Base-by-base conservation (phyloP, 2,329 filamentous ascomycete genomes). In the Pezicula neosporulosa region DNA sequence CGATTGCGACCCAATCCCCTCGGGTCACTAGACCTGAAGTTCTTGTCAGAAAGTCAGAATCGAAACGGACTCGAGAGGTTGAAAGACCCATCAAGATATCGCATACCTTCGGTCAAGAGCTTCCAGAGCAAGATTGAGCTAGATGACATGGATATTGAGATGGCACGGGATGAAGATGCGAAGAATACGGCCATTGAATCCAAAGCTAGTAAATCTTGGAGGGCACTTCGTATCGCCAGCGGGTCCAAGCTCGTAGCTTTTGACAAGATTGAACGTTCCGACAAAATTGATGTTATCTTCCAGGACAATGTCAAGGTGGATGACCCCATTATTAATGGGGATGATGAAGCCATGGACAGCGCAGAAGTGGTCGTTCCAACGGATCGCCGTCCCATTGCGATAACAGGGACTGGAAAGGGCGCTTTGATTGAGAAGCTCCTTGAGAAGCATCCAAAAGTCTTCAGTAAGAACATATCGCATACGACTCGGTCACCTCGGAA, bases 171-270 rank as follows among this genome's bases (percentile, higher is more conserved):
- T 70, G 60, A 78, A 73, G 72, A 81, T 68, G 71, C 79, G 51
- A 78, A 81, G 47, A 81, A 79, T 57, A 71, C 73, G 0, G 77
- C 82, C 18, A 68, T 84, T 7, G 87, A 89, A 57, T 80, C 85
- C 50, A 96, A 95, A 68, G 83, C 86, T 18, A 96, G 90, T 73
- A 93, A 95, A 68, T 87, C 85, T 51, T 99, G 94, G 94, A 83
- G 92, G 60, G 89, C 90, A 5, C 74, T 99, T 56, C 84, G 94
- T 48, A 81, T 96, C 57, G 88, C 90, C 9, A 85, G 87, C 50
- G 83, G 83, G 57, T 83, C 78, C 51, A 87, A 87, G 61, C 78
- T 97, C 58, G 80, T 83, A 42, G 74, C 84, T 18, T 94, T 97
- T 67, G 92, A 97, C 68, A 90, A 87, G 68, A 88, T 96, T 44